Evolutionary conservation across 2,329 filamentous ascomycete species (phyloP), one percentile per base, ranked within the genome.

Genomic region (Arthrobotrys conoides): DNA sequence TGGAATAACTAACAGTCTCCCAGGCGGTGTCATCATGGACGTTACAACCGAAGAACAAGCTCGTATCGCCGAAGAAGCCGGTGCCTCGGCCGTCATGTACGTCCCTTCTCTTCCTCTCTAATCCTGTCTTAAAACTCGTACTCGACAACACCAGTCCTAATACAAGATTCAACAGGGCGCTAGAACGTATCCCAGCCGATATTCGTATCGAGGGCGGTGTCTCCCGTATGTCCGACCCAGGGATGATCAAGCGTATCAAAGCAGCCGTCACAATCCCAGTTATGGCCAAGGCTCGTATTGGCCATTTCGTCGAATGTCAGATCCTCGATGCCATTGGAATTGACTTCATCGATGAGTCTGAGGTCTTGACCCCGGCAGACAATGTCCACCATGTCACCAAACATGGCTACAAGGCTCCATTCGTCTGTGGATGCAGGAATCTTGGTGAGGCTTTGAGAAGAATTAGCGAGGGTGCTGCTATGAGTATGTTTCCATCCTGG

Each of bases 261-360:
- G 90, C 88, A 2, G 91, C 94, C 48, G 96, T 98, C 57, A 98
- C 95, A 68, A 97, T 98, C 83, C 96, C 96, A 82, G 96, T 99
- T 85, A 98, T 99, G 96, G 96, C 96, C 80, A 99, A 99, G 87
- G 95, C 95, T 24, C 90, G 96, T 84, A 99, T 98, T 84, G 96
- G 96, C 44, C 96, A 99, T 87, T 94, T 97, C 82, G 95, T 97
- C 83, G 96, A 99, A 87, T 97, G 94, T 87, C 95, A 93, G 88
- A 96, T 99, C 86, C 92, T 99, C 83, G 93, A 98, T 88, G 90
- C 93, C 73, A 91, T 98, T 69, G 94, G 93, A 80, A 92, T 98
- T 82, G 96, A 99, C 87, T 99, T 97, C 87, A 96, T 99, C 82
- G 82, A 99, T 86, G 96, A 99, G 87, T 94, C 91, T 85, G 96